Percentiles rank a stretch among this genome's conserved stretches.
phyloP scores from a whole-genome alignment of 169 alveolate species.

The Theileria equi region DNA sequence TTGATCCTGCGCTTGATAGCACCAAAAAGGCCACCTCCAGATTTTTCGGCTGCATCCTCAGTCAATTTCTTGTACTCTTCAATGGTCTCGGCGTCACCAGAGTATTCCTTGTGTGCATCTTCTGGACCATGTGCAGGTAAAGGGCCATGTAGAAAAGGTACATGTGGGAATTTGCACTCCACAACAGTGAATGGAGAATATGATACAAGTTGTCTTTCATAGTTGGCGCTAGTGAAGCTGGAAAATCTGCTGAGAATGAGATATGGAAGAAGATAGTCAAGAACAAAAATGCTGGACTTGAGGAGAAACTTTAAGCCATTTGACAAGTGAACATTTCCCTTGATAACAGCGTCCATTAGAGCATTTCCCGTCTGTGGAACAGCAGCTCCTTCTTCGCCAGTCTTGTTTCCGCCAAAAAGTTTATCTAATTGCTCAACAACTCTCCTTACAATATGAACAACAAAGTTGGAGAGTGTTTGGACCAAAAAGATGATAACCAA shows the following conservation, averaged over 20 bases:
- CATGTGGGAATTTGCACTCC: neutral
- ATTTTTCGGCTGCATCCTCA: no score
- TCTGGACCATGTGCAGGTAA: no score
- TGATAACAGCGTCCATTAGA: no score
- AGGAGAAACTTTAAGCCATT: neutral
- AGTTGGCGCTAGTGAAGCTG: slow-evolving; percentile 32
- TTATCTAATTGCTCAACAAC: neutral
- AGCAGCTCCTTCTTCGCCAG: no score
- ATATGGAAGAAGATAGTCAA: slow-evolving; percentile 46
- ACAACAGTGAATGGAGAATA: slow-evolving; percentile 47
- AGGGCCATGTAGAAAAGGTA: no score
- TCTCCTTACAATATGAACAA: no score
- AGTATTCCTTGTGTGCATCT: no score
- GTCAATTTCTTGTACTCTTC: no score
- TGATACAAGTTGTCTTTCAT: slow-evolving; percentile 34
- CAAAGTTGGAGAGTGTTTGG: neutral
- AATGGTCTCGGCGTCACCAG: no score
- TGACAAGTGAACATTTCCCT: neutral
- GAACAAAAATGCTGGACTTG: neutral
- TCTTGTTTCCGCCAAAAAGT: neutral
- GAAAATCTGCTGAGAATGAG: slow-evolving; percentile 37
- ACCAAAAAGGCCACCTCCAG: no score
- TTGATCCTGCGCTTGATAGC: no score
- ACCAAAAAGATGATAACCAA: neutral
- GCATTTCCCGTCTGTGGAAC: no score